Conservation (phyloP, 257 asterid genomes). For the Prunella vulgaris region DNA sequence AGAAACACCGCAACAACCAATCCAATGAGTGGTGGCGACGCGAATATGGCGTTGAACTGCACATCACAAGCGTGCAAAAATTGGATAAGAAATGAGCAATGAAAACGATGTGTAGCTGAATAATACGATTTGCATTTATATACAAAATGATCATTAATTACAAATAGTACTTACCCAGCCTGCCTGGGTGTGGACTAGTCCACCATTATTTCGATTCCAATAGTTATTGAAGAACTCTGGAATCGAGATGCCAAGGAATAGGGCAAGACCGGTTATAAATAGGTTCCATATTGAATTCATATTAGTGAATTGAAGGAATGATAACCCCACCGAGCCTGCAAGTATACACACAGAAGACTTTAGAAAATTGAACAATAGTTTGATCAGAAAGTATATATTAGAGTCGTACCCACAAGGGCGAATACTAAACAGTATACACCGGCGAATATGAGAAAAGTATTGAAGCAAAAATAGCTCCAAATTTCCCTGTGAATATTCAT, state of each 20-base stretch:
- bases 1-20: conserved; percentile 68
- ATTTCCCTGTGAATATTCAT: conserved; percentile 62
- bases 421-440: conserved; percentile 82
- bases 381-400: neutral
- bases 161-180: conserved; percentile 67
- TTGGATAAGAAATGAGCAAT: neutral
- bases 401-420: conserved; percentile 84
- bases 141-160: neutral
- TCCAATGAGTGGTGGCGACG: conserved; percentile 75
- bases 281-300: conserved; percentile 95
- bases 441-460: conserved; percentile 78
- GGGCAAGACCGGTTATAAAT: conserved; percentile 71
- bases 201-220: conserved; percentile 49
- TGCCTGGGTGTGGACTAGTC: conserved; percentile 74
- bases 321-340: conserved; percentile 91
- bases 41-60: conserved; percentile 86
- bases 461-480: conserved; percentile 94
- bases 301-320: conserved; percentile 93
- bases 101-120: neutral
- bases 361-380: neutral
- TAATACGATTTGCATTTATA: neutral
- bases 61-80: neutral
- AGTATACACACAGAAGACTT: neutral
- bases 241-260: conserved; percentile 87
- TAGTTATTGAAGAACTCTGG: conserved; percentile 77